Percentiles rank a stretch among this genome's conserved stretches.
These are phyloP conservation scores for Leishmania arabica DNA, from an alignment of 208 protist species.

Conservation along the genomic window DNA sequence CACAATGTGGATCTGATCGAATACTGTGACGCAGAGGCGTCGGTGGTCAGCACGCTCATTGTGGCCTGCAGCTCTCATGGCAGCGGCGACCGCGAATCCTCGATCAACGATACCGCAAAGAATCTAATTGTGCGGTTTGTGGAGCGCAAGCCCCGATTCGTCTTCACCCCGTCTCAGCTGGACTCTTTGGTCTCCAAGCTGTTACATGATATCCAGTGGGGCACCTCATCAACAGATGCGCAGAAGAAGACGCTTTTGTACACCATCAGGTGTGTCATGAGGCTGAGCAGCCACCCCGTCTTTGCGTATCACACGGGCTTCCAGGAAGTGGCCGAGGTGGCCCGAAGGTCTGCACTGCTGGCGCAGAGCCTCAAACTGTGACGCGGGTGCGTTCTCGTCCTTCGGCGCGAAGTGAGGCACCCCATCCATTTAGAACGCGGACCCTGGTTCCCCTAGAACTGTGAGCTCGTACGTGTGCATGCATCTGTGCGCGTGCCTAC, in stretches of 20 bases:
- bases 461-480: too few relatives aligned
- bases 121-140: slow-evolving; percentile 51
- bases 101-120: slow-evolving; percentile 53
- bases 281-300: slow-evolving; percentile 22
- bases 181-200: slow-evolving; percentile 44
- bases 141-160: slow-evolving; percentile 30
- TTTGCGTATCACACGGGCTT: slow-evolving; percentile 50
- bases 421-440: neutral
- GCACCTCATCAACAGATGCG: slow-evolving; percentile 27
- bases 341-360: slow-evolving; percentile 23
- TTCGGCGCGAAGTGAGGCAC: neutral
- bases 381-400: neutral
- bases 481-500: neutral
- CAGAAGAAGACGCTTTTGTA: slow-evolving; percentile 37
- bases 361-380: slow-evolving; percentile 30
- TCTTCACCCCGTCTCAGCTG: slow-evolving; percentile 32
- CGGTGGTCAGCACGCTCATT: slow-evolving; percentile 48
- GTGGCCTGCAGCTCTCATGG: slow-evolving; percentile 40
- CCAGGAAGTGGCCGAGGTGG: slow-evolving; percentile 37
- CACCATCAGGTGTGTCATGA: slow-evolving; percentile 46
- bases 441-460: neutral
- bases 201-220: slow-evolving; percentile 36
- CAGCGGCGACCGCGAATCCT: slow-evolving; percentile 45
- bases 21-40: slow-evolving; percentile 43
- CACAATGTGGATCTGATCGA: slow-evolving; percentile 37